phyloP scores from a whole-genome alignment of 257 asterid species.

The Linaria vulgaris region DNA sequence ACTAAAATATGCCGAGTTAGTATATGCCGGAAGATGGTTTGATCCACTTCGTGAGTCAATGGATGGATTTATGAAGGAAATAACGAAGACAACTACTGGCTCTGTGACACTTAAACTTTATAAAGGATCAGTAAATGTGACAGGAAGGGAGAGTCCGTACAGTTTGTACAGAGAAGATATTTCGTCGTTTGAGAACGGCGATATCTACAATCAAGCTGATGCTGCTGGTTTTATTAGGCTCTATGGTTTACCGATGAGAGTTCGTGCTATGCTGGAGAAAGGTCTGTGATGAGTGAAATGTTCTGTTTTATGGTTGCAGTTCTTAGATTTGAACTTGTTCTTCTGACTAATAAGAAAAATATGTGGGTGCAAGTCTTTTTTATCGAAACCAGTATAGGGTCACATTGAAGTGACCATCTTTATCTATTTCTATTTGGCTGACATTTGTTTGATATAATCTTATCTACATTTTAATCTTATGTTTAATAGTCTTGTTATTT shows the following conservation, averaged over 20 bases:
- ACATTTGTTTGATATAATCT: too few relatives aligned
- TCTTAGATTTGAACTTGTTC: too few relatives aligned
- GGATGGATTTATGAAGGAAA: slow-evolving; percentile 92
- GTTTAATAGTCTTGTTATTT: too few relatives aligned
- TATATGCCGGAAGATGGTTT: slow-evolving; percentile 89
- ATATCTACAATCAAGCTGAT: slow-evolving; percentile 85
- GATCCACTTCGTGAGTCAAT: slow-evolving; percentile 90
- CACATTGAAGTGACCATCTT: too few relatives aligned
- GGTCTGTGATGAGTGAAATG: slow-evolving; percentile 42
- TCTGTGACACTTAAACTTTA: slow-evolving; percentile 80
- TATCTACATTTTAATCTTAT: too few relatives aligned
- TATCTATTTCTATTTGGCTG: too few relatives aligned
- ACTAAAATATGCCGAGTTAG: slow-evolving; percentile 81
- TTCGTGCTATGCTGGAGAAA: slow-evolving; percentile 66
- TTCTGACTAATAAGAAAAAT: too few relatives aligned
- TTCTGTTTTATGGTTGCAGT: too few relatives aligned
- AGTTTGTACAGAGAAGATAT: slow-evolving; percentile 84
- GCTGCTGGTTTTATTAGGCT: slow-evolving; percentile 95
- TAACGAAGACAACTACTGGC: slow-evolving; percentile 74
- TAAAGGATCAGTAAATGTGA: slow-evolving; percentile 70
- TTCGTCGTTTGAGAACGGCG: slow-evolving; percentile 90
- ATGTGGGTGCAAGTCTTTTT: too few relatives aligned
- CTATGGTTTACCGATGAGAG: slow-evolving; percentile 87
- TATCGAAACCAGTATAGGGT: too few relatives aligned
- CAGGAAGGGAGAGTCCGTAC: slow-evolving; percentile 70